Evolutionary conservation across 2,329 filamentous ascomycete genomes (phyloP).

Genomic region (Diaporthe sp.): DNA sequence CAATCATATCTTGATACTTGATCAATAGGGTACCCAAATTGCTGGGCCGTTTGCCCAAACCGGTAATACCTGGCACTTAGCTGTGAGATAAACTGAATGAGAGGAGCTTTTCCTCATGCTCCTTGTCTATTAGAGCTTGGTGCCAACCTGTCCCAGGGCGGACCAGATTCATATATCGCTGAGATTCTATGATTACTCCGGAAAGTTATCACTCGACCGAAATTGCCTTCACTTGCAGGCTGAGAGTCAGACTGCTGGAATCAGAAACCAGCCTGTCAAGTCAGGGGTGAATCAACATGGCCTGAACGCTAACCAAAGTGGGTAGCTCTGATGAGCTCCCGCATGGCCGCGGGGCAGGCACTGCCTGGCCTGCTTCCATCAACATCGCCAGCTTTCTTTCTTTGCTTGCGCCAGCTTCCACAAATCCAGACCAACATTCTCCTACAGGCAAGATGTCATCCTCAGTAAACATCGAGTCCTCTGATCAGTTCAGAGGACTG

Average conservation of each 20-base stretch:
- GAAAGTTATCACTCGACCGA: too few species aligned
- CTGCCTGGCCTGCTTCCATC: conserved; percentile 17
- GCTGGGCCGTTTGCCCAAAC: neutral
- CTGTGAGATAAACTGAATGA: neutral
- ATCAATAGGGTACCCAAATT: neutral
- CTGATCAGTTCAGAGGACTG: conserved; percentile 75
- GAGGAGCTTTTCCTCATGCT: neutral
- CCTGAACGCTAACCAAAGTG: conserved; percentile 22
- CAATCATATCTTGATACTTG: too few species aligned
- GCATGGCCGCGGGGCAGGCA: conserved; percentile 24
- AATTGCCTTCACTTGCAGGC: too few species aligned
- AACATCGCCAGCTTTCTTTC: conserved; percentile 25
- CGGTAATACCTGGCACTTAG: neutral
- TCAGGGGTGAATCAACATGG: neutral
- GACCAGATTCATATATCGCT: neutral
- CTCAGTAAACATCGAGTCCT: conserved; percentile 57
- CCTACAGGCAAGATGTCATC: conserved; percentile 46
- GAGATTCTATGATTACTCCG: neutral
- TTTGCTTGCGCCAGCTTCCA: conserved; percentile 17
- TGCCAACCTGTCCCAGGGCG: neutral
- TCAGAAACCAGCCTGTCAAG: neutral
- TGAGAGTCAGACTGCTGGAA: neutral
- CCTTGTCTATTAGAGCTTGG: neutral
- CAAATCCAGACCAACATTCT: neutral
- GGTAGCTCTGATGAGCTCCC: conserved; percentile 29